Evolutionary conservation across 176 grass and related monocot genomes (phyloP), one percentile per base, ranked within the genome.

Genomic region (Aegilops longissima): DNA sequence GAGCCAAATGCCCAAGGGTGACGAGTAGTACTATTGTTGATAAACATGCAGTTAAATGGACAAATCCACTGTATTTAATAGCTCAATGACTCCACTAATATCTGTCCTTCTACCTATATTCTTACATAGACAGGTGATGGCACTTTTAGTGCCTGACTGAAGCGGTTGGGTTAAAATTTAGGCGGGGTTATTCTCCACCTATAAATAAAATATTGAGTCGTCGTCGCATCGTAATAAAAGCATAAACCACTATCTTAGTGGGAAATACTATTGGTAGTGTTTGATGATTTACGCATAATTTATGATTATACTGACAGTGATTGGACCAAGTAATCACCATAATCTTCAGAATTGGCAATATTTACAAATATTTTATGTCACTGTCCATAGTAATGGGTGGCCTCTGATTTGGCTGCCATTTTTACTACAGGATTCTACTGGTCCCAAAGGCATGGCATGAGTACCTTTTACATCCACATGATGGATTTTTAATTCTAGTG

Each of bases 211-310:
- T 80, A 78, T 51, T 0, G 9, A 39, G 38, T 40, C 39, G 2
- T 40, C 39, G 39, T 40, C 2, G 8, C 9, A 9, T 40, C 39
- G 9, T 40, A 40, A 75, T 76, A 71, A 80, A 80, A 69, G 76
- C 14, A 29, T 18, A 36, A 40, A 87, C 76, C 75, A 91, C 85
- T 81, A 40, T 31, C 76, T 52, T 68, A 87, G 89, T 91, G 76
- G 85, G 36, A 81, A 87, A 84, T 84, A 87, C 85, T 84, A 80
- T 87, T 17, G 14, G 9, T 76, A 81, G 85, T 87, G 89, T 78
- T 8, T 8, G 38, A 76, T 84, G 81, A 87, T 91, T 84, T 80
- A 5, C 74, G 47, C 76, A 78, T 87, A 91, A 12, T 80, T 76
- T 90, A 84, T 17, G 21, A 87, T 80, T 87, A 70, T 0, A 38